Base-by-base conservation (phyloP, 2,329 filamentous ascomycete species). In the Apiospora hydei region DNA sequence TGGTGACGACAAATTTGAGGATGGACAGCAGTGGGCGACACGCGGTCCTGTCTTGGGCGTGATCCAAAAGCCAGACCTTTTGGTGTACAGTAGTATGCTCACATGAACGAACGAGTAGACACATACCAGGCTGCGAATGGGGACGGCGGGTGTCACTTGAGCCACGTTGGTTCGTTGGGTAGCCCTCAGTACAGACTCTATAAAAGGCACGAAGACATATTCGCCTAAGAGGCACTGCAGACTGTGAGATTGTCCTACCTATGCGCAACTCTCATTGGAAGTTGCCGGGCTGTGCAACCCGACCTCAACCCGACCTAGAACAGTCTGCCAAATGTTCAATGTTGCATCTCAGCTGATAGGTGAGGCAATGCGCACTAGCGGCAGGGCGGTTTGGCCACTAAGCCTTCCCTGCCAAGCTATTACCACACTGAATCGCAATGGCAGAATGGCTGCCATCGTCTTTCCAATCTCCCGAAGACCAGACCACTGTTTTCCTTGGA, bases 341-440 rank as follows among this genome's bases (percentile, higher is more conserved):
- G 57, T 64, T 64, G 57, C 57, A 41, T 64, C 34, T 41, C 57
- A 64, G 57, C 57, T 64, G 57, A 64, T 34, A 64, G 57, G 34
- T 64, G 57, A 64, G 57, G 57, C 57, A 38, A 64, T 64, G 30
- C 57, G 34, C 57, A 41, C 57, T 64, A 64, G 57, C n/a, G 57
- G 34, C 18, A 64, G 30, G 34, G 34, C 57, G 57, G 2, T 43
- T 41, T 64, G 34, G 41, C 34, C 34, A 64, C 57, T 41, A 64
- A 49, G 34, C 57, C 21, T 18, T n/a, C 30, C 57, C 57, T 41
- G 57, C 57, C 34, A 41, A 14, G 18, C 16, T 47, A n/a, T 18
- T 38, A 18, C 57, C 41, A 47, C 46, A 47, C 21, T 47, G 18
- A 47, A 18, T 47, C 46, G 18, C 26, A 30, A 30, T 30, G 26